Base-by-base conservation (phyloP, 1,139 yeast species). In the Suhomyces kunorum region DNA sequence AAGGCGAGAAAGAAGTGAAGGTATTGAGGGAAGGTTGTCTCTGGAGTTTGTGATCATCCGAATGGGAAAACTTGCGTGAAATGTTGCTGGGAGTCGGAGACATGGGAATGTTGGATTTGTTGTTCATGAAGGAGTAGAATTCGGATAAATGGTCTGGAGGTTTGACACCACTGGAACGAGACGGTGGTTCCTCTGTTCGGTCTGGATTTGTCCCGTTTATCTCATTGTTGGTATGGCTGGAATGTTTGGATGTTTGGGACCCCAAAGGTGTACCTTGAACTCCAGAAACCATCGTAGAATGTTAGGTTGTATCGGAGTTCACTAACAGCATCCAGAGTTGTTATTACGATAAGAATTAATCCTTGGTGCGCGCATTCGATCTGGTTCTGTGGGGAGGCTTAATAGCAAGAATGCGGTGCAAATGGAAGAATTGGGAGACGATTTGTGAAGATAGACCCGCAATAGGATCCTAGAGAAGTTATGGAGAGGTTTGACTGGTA, bases 131-230 rank as follows among this genome's bases (percentile, higher is more conserved):
- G 14, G 74, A 66, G 56, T 66, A 74, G 54, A 80, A 80, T 55
- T 80, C 85, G 2, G 81, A 68, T 22, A 80, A 61, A 52, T 80
- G 85, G 6, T 77, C 71, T 2, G 81, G 76, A 7, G 68, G 66
- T 22, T 48, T 38, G 15, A 24, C n/a, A 6, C 28, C 28, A n/a
- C 25, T 36, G 34, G 18, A 6, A n/a, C 13, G n/a, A 3, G 24
- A 15, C n/a, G 24, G 4, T 6, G 32, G n/a, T 3, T 2, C 24
- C 8, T 7, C 24, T 9, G n/a, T 11, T 11, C n/a, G 5, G 24
- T 20, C 24, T 3, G 8, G 24, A n/a, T 4, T 6, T 11, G n/a
- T 8, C 5, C 24, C 24, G 24, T 20, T 20, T 11, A 3, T 20
- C 6, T 20, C 24, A 2, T 20, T 20, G 11, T 20, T 6, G n/a